Evolutionary conservation across 768 basidiomycete species (phyloP).

Genomic region (Termitomyces sp.): DNA sequence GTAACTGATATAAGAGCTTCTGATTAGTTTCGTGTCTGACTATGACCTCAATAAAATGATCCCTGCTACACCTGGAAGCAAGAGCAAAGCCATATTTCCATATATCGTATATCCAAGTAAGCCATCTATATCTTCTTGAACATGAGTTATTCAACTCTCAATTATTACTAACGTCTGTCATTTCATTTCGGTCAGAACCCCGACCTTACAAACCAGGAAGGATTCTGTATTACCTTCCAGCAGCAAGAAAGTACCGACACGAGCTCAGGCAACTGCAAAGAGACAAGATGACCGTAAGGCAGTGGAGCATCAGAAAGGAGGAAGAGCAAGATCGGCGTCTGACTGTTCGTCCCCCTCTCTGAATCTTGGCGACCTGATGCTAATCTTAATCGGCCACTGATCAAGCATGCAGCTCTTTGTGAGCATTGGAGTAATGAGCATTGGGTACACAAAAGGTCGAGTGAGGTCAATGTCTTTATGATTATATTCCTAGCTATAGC

Average conservation of each 20-base stretch:
- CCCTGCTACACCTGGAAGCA: slow-evolving; percentile 18
- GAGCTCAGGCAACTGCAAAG: slow-evolving; percentile 20
- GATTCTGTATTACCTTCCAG: slow-evolving; percentile 21
- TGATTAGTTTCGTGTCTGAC: slow-evolving; percentile 12
- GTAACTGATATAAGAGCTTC: neutral
- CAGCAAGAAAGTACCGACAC: slow-evolving; percentile 18
- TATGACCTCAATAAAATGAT: slow-evolving; percentile 15
- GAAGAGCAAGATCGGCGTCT: slow-evolving; percentile 18
- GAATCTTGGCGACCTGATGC: neutral
- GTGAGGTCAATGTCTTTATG: slow-evolving; percentile 9
- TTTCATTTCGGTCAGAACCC: slow-evolving; percentile 12
- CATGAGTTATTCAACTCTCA: neutral
- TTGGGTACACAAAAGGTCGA: slow-evolving; percentile 20
- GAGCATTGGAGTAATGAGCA: slow-evolving; percentile 26
- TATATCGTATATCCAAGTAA: slow-evolving; percentile 20
- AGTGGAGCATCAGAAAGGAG: slow-evolving; percentile 23
- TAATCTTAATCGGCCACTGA: neutral
- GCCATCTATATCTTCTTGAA: slow-evolving; percentile 5
- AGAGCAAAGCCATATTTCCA: slow-evolving; percentile 25
- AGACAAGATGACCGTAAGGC: slow-evolving; percentile 11
- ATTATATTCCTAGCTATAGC: slow-evolving; percentile 4
- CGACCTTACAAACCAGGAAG: slow-evolving; percentile 15
- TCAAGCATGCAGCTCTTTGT: slow-evolving; percentile 27
- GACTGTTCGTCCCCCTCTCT: slow-evolving; percentile 14
- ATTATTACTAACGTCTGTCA: neutral